Conservation (phyloP, 2,329 filamentous ascomycete species). For the Pyricularia sp. region DNA sequence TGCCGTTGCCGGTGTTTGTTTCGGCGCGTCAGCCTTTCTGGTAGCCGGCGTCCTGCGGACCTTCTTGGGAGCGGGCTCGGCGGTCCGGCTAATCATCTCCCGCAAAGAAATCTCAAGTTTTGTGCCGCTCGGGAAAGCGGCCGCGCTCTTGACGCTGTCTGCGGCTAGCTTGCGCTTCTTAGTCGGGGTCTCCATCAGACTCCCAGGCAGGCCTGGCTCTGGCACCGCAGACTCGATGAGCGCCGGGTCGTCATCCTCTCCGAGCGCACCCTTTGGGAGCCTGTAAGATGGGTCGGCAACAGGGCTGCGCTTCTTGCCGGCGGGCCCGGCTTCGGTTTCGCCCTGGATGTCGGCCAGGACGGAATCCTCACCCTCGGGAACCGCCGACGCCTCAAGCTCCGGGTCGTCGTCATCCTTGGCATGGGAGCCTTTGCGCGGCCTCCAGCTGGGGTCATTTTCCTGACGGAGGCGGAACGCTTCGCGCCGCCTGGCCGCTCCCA, state of each 20-base stretch:
- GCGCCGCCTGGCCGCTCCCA: background rate
- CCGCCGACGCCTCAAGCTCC: background rate
- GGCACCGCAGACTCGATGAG: background rate
- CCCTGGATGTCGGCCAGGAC: background rate
- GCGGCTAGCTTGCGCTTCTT: background rate
- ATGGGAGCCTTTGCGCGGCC: background rate
- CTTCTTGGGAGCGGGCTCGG: background rate
- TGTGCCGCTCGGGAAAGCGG: background rate
- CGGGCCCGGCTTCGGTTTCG: background rate
- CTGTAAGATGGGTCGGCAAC: background rate
- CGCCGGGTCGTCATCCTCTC: background rate
- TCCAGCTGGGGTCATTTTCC: background rate
- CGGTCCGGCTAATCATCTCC: background rate
- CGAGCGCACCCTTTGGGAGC: background rate
- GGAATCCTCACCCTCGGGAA: background rate
- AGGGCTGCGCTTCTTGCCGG: background rate
- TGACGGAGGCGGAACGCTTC: background rate
- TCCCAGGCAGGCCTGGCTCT: background rate
- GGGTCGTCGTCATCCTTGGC: background rate
- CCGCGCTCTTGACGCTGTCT: background rate
- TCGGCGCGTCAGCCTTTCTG: background rate
- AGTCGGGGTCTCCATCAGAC: background rate
- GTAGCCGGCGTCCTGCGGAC: background rate
- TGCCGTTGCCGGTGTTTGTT: background rate
- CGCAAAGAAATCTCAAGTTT: background rate